These are phyloP conservation scores for Umbelopsis sp. DNA, from an alignment of 192 early-diverging fungal species.

Conservation along the genomic window DNA sequence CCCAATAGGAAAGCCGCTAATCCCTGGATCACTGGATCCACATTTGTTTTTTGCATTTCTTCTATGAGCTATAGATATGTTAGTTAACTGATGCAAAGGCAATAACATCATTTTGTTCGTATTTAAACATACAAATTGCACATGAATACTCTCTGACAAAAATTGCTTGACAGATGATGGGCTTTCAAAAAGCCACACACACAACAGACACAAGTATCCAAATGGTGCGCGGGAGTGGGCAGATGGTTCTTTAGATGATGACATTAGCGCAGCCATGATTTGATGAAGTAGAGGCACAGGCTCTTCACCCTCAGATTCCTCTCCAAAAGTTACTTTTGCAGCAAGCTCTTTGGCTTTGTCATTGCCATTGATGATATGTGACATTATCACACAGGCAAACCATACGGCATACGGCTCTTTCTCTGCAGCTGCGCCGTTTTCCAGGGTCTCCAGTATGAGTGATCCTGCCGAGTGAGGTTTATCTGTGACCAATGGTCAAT, in stretches of 20 bases:
- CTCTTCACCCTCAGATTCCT: slow-evolving; percentile 80
- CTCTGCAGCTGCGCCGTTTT: slow-evolving; percentile 71
- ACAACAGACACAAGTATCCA: slow-evolving; percentile 78
- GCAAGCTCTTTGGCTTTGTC: slow-evolving; percentile 77
- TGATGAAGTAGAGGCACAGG: slow-evolving; percentile 88
- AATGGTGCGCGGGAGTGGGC: slow-evolving; percentile 72
- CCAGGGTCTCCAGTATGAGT: slow-evolving; percentile 77
- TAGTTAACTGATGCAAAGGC: not conserved
- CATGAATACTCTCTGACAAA: slow-evolving; percentile 85
- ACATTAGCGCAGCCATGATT: slow-evolving; percentile 73
- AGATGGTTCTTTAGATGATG: slow-evolving; percentile 63
- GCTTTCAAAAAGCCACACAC: slow-evolving; percentile 86
- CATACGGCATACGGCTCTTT: slow-evolving; percentile 85
- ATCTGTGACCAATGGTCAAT: slow-evolving; percentile 43
- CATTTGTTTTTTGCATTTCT: slow-evolving; percentile 85
- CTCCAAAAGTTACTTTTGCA: slow-evolving; percentile 71
- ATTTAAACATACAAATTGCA: slow-evolving; percentile 80
- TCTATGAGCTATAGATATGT: slow-evolving; percentile 74
- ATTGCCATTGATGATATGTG: slow-evolving; percentile 79
- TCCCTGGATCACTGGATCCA: slow-evolving; percentile 88
- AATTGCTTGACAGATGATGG: slow-evolving; percentile 80
- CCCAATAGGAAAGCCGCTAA: slow-evolving; percentile 86
- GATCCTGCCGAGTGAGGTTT: slow-evolving; percentile 87
- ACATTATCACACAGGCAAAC: slow-evolving; percentile 86
- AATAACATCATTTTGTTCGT: not conserved